Conservation (phyloP, 805 yeast genomes). For the Millerozyma miso region DNA sequence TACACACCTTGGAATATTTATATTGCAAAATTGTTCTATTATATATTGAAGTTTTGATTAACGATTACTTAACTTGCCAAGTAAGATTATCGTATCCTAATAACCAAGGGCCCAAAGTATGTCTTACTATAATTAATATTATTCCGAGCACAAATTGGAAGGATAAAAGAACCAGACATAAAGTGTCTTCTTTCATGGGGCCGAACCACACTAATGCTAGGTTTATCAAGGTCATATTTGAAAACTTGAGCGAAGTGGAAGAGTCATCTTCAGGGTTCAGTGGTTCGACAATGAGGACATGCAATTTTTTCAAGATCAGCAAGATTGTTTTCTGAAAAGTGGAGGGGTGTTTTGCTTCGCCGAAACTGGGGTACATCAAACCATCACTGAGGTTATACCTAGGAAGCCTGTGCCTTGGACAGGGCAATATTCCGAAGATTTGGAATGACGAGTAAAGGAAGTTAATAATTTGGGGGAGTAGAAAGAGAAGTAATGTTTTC, state of each 20-base stretch:
- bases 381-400: slow-evolving; percentile 64
- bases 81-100: slow-evolving; percentile 84
- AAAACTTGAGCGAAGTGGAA: slow-evolving; percentile 32
- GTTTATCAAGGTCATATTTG: slow-evolving; percentile 87
- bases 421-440: slow-evolving; percentile 77
- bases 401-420: slow-evolving; percentile 95
- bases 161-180: slow-evolving; percentile 57
- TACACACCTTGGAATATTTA: not conserved
- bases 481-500: slow-evolving; percentile 80
- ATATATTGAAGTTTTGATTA: no score
- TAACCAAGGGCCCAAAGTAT: slow-evolving; percentile 76
- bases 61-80: slow-evolving; percentile 36
- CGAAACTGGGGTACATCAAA: slow-evolving; percentile 61
- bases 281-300: slow-evolving; percentile 40
- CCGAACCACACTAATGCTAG: slow-evolving; percentile 81
- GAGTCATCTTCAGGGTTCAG: slow-evolving; percentile 7
- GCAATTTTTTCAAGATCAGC: slow-evolving; percentile 41
- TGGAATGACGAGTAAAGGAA: slow-evolving; percentile 92
- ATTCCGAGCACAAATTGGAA: slow-evolving; percentile 68
- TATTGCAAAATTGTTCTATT: not conserved
- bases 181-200: slow-evolving; percentile 77
- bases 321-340: slow-evolving; percentile 27
- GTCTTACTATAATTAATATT: slow-evolving; percentile 65
- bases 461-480: slow-evolving; percentile 88
- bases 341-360: slow-evolving; percentile 25